Percentiles rank a stretch among this genome's conserved stretches.
phyloP scores from a whole-genome alignment of 441 rosid species.

The Flueggea neowawraea region DNA sequence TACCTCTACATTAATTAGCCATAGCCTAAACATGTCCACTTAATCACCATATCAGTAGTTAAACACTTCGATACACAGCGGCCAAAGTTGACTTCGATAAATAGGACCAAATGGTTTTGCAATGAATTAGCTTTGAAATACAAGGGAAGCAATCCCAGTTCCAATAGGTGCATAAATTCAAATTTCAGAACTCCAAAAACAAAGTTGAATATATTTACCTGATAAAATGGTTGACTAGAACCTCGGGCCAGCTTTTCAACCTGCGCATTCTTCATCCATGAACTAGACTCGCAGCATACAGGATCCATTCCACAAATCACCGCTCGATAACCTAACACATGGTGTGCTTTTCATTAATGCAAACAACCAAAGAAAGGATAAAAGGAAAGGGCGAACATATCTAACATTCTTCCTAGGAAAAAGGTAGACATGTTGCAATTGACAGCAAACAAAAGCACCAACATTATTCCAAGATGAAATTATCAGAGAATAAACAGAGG shows the following conservation, averaged over 20 bases:
- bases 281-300: slow-evolving; percentile 76
- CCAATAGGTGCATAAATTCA: neutral
- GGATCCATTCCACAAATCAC: slow-evolving; percentile 99
- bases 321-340: slow-evolving; percentile 65
- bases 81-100: neutral
- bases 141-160: slow-evolving; percentile 2
- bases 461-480: too few relatives aligned
- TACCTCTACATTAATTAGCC: neutral
- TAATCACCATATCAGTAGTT: neutral
- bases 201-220: slow-evolving; percentile 37
- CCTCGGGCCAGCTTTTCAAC: slow-evolving; percentile 74
- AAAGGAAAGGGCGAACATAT: too few relatives aligned
- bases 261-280: slow-evolving; percentile 90
- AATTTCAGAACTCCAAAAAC: neutral
- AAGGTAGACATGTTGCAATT: neutral
- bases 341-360: neutral
- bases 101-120: slow-evolving; percentile 2
- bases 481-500: too few relatives aligned
- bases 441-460: too few relatives aligned
- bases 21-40: too few relatives aligned
- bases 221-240: slow-evolving; percentile 92
- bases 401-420: neutral
- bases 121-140: neutral
- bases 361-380: too few relatives aligned
- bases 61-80: slow-evolving; percentile 1